Evolutionary conservation across 805 yeast species (phyloP), one percentile per base, ranked within the genome.

Genomic region (Pichia thaimueangensis): DNA sequence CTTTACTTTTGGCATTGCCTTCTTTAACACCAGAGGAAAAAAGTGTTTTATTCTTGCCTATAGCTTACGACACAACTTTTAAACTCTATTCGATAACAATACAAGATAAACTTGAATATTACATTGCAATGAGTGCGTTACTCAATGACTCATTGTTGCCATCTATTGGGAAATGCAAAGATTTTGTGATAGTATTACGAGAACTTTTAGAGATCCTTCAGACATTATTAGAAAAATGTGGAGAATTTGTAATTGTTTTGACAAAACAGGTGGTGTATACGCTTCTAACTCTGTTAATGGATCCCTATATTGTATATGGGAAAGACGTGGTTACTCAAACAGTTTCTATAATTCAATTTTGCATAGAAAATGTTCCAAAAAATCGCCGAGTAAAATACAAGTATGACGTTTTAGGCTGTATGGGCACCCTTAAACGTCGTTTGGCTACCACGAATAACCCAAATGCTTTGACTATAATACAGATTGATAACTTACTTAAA

Each of bases 1-100:
- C 65, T 1, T 50, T 56, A 27, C 36, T 62, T 12, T 38, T 62
- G 24, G 48, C 61, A 5, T 47, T 62, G 28, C 66, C 66, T 3
- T 36, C 57, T 6, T 50, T 56, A 15, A 59, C 63, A 4, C 59
- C 65, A 1, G 47, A 39, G 6, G 41, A 41, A 2, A 51, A 54
- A 27, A 54, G 61, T 8, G 22, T 36, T 2, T 1, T 20, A 9
- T 47, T 60, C 2, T 42, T 62, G 4, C 52, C 54, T 2, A 15
- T 43, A 11, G 54, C 62, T 0, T 62, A 62, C 31, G 39, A 50
- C 12, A 39, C 59, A 0, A 37, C 50, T 7, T 28, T 57, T 2
- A 33, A 40, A 2, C 31, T 61, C 12, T 39, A 47, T 30, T 27
- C 47, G 16, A 35, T 43, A 5, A 25, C 52, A 6, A 37, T 42